Evolutionary conservation across 1,139 yeast species (phyloP), one percentile per base, ranked within the genome.

Genomic region (Lodderomyces parapsilosis): DNA sequence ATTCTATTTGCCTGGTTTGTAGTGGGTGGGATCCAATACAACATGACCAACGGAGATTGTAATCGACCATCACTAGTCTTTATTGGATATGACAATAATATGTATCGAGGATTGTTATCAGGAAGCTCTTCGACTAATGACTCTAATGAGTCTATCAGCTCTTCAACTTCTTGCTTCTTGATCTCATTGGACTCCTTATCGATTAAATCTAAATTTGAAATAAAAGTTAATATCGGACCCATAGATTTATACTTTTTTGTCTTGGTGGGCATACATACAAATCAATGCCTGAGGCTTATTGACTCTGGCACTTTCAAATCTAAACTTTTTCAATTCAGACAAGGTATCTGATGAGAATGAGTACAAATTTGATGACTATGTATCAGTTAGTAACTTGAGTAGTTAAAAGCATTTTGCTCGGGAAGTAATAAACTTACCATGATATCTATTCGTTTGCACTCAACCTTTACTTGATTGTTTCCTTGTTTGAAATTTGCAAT

Each of bases 1-100:
- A 90, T 90, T 59, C 85, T 79, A 58, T 78, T 71, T 43, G 83
- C 87, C 58, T 83, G 93, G 14, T 86, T 84, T 15, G 90, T 76
- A 0, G 96, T 87, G 20, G 83, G 84, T 2, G 97, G 97, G 45
- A 87, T 77, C 83, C 93, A 90, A 62, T 89, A 90, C 20, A 90
- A 54, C 59, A 91, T 65, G 1, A 89, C 89, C 50, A 86, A 75
- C 2, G 96, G 96, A 10, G 78, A 73, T 39, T 81, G 76, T 55
- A 78, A 74, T 47, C 96, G 72, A 1, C 96, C 96, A 55, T 90
- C 96, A 20, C 66, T 55, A 11, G 78, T 63, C 36, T 77, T 79
- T 53, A 81, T 65, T 5, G 96, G 96, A 55, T 88, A 85, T n/a
- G 95, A 86, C 44, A 89, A 63, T 7, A 89, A 70, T 6, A 89